These are phyloP conservation scores for Lentinula sp. DNA, from an alignment of 768 basidiomycete genomes.

Conservation along the genomic window DNA sequence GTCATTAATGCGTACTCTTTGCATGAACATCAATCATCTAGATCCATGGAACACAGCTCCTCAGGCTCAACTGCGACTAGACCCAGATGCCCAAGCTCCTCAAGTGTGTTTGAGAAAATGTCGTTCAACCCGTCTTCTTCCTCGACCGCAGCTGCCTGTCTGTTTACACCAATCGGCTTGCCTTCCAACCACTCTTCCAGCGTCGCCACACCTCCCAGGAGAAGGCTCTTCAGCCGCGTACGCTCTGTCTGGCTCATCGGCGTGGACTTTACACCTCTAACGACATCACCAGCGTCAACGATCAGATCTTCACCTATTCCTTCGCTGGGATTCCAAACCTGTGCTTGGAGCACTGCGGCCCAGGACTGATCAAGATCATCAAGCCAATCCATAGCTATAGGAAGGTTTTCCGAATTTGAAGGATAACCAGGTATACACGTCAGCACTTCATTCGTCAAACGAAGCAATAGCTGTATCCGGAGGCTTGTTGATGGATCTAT, in stretches of 20 bases:
- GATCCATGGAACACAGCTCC: neutral
- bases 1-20: too few species aligned
- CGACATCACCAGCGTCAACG: slow-evolving; percentile 30
- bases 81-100: slow-evolving; percentile 40
- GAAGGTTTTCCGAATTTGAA: slow-evolving; percentile 36
- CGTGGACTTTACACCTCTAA: slow-evolving; percentile 29
- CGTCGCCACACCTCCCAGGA: slow-evolving; percentile 50
- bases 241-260: slow-evolving; percentile 66
- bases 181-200: slow-evolving; percentile 66
- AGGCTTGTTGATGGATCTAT: slow-evolving; percentile 64
- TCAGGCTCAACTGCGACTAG: slow-evolving; percentile 1
- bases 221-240: slow-evolving; percentile 61
- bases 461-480: slow-evolving; percentile 62
- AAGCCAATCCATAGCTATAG: slow-evolving; percentile 56
- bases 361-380: slow-evolving; percentile 74
- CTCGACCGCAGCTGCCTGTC: slow-evolving; percentile 34
- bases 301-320: slow-evolving; percentile 34
- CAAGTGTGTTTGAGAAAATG: slow-evolving; percentile 56
- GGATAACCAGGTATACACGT: slow-evolving; percentile 57
- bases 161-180: slow-evolving; percentile 20
- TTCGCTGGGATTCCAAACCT: slow-evolving; percentile 58
- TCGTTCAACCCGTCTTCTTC: slow-evolving; percentile 55
- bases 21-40: neutral
- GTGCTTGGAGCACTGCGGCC: slow-evolving; percentile 56
- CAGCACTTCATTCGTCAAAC: slow-evolving; percentile 64